Percentiles rank a stretch among this genome's conserved stretches.
Evolutionary conservation across 2,329 filamentous ascomycete genomes (phyloP).

Genomic region (Botryotinia calthae): DNA sequence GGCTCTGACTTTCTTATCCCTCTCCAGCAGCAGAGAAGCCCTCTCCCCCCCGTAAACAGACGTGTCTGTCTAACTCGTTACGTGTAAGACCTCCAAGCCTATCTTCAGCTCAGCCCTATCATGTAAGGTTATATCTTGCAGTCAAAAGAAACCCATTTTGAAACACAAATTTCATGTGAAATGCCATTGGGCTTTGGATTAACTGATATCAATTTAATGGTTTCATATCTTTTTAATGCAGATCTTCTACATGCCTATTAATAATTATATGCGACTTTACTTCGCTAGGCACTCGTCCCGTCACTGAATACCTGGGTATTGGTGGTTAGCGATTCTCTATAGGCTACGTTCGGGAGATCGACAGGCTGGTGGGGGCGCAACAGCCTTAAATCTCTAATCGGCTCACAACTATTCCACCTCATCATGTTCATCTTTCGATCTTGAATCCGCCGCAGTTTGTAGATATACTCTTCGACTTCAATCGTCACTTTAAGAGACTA

Average conservation of each 20-base stretch:
- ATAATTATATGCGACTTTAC: not conserved
- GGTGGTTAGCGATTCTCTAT: not conserved
- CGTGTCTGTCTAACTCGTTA: not conserved
- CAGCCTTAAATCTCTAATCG: not conserved
- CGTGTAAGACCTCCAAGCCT: not conserved
- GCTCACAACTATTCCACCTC: not conserved
- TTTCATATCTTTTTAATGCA: not conserved
- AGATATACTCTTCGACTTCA: not conserved
- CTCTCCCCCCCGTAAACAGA: not conserved
- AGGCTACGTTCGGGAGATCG: not conserved
- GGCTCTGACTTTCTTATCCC: not conserved
- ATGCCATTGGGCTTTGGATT: not conserved
- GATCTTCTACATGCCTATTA: not conserved
- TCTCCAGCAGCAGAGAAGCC: not conserved
- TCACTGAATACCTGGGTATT: not conserved
- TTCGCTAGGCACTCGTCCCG: not conserved
- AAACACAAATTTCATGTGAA: not conserved
- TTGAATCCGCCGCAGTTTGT: not conserved
- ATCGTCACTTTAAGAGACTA: not conserved
- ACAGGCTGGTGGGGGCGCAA: not conserved
- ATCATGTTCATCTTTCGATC: not conserved
- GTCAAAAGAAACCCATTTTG: not conserved
- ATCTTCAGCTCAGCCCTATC: not conserved
- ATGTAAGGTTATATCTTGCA: not conserved
- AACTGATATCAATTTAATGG: not conserved